Evolutionary conservation across 192 early-diverging fungal species (phyloP), one percentile per base, ranked within the genome.

Genomic region (Coemansia asiatica): DNA sequence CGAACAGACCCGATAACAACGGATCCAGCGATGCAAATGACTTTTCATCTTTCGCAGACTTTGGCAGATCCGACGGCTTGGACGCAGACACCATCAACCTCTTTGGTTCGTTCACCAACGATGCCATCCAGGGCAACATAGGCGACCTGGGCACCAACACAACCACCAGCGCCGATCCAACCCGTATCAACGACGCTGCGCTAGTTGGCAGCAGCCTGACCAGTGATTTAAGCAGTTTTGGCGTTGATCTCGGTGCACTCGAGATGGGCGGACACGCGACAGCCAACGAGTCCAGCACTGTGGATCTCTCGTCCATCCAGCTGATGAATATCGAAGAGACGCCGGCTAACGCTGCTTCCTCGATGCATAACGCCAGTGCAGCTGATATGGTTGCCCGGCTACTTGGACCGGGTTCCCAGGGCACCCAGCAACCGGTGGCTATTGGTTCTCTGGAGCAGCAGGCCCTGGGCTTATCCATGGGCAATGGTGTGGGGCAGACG

Each of bases 71-170:
- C 18, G 51, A 72, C 38, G 71, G 67, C 1, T 10, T 73, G 48
- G 76, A 73, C 57, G 40, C 64, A 10, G 71, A 73, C 16, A 63
- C 71, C 12, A 60, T 72, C 56, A 65, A 69, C 18, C 55, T 79
- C 12, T 79, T 79, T 40, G 71, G 71, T 0, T 79, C 76, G 31
- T 79, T 79, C 15, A 73, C 71, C 44, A 72, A 79, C 62, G 71
- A 79, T 26, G 46, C 63, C 15, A 49, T 51, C 12, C 23, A 31
- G 16, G 53, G 53, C 55, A 29, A n/a, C 15, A 49, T 25, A n/a
- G 16, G 47, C 29, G 38, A 44, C 21, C 56, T 57, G 28, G 51
- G 47, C 15, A 51, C 40, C 6, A 12, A 2, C 40, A n/a, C n/a
- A n/a, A n/a, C n/a, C n/a, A n/a, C n/a, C n/a, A 44, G 15, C 15